Evolutionary conservation across 75 land plant genomes (phyloP).

Genomic region (Selaginella moellendorffii): DNA sequence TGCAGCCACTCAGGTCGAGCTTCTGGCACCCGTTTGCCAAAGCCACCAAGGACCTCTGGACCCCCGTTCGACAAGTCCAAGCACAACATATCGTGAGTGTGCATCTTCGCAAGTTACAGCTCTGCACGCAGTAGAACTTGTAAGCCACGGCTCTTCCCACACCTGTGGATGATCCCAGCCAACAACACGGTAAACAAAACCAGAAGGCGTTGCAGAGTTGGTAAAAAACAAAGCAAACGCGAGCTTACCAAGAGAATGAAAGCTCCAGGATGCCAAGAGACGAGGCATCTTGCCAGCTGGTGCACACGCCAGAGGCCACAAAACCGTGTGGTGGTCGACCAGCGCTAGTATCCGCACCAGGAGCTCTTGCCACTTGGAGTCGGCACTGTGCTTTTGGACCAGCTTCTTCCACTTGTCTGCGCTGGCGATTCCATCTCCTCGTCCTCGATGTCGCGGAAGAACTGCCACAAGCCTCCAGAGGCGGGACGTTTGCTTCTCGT

Average conservation of each 20-base stretch:
- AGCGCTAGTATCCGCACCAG: slow-evolving; percentile 49
- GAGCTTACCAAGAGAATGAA: slow-evolving; percentile 64
- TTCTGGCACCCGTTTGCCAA: slow-evolving; percentile 68
- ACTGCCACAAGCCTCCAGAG: slow-evolving; percentile 15
- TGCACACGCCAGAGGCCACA: slow-evolving; percentile 77
- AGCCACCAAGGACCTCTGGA: slow-evolving; percentile 36
- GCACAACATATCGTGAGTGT: slow-evolving; percentile 62
- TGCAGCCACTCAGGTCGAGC: slow-evolving; percentile 82
- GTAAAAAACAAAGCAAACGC: no score
- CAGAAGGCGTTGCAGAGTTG: no score
- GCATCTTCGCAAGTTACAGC: slow-evolving; percentile 45
- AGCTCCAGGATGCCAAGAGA: slow-evolving; percentile 49
- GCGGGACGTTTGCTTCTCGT: no score
- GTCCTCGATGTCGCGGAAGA: slow-evolving; percentile 19
- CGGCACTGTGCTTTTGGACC: neutral
- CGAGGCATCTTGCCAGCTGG: slow-evolving; percentile 78
- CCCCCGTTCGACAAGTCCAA: slow-evolving; percentile 61
- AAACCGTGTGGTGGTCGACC: slow-evolving; percentile 54
- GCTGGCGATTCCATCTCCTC: slow-evolving; percentile 28
- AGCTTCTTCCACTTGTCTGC: slow-evolving; percentile 20
- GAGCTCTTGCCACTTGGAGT: slow-evolving; percentile 73
- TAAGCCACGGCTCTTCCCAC: slow-evolving; percentile 54
- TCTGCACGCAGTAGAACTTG: slow-evolving; percentile 54
- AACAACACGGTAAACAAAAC: slow-evolving; percentile 1
- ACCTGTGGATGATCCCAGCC: no score